Conservation (phyloP, 371 early-diverging fungal species). For the Neoconidiobolus thromboides region DNA sequence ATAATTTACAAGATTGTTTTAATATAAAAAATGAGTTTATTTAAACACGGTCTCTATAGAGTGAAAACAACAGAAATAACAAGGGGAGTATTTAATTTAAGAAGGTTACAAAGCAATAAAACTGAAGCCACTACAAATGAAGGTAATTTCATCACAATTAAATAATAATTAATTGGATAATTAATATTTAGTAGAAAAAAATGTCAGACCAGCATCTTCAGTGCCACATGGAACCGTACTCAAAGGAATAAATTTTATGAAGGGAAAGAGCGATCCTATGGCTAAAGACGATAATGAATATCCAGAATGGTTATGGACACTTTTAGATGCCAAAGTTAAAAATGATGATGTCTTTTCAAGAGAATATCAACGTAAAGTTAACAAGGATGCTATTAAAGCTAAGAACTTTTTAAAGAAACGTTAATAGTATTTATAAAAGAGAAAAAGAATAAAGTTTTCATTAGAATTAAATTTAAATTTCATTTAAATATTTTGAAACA, state of each 20-base stretch:
- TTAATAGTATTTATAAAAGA: background rate
- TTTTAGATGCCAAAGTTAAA: slow-evolving; percentile 36
- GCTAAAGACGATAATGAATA: slow-evolving; percentile 72
- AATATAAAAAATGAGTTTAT: no score
- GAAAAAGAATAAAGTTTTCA: no score
- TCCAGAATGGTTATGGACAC: slow-evolving; percentile 82
- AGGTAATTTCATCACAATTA: no score
- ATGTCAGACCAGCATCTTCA: slow-evolving; percentile 20
- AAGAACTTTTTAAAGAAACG: slow-evolving; percentile 12
- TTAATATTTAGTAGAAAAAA: background rate
- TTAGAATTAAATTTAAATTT: no score
- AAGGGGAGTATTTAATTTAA: no score
- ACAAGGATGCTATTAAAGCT: slow-evolving; percentile 8
- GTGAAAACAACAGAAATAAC: no score
- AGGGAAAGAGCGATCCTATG: slow-evolving; percentile 66
- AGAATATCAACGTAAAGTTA: slow-evolving; percentile 1
- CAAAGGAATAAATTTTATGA: slow-evolving; percentile 67
- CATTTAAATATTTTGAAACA: no score
- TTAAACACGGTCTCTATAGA: no score
- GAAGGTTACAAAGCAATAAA: no score
- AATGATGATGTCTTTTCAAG: slow-evolving; percentile 19
- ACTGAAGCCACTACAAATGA: no score
- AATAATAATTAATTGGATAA: background rate
- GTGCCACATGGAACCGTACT: slow-evolving; percentile 57
- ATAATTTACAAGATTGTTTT: no score